Percentiles rank a stretch among this genome's conserved stretches.
Evolutionary conservation across 2,329 filamentous ascomycete species (phyloP).

Genomic region (Colletotrichum viniferum): DNA sequence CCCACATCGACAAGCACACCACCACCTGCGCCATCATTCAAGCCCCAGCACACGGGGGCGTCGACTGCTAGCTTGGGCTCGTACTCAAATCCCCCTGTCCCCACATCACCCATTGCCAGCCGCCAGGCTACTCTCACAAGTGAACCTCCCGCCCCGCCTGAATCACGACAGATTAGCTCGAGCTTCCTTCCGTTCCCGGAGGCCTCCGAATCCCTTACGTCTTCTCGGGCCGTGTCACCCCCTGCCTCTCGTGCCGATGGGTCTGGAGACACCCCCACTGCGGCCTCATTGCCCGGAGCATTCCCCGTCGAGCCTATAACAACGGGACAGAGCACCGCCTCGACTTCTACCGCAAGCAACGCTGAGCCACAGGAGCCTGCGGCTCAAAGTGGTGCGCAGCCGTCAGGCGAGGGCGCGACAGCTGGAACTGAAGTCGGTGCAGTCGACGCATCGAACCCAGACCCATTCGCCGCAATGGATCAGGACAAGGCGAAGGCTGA

Average conservation of each 20-base stretch:
- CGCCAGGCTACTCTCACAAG: slow-evolving; percentile 62
- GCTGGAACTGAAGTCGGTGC: not conserved
- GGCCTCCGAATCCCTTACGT: slow-evolving; percentile 71
- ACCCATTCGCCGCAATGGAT: slow-evolving; percentile 59
- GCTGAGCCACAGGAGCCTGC: slow-evolving; percentile 26
- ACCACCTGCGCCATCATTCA: slow-evolving; percentile 64
- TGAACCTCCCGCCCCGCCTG: slow-evolving; percentile 66
- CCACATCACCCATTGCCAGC: slow-evolving; percentile 65
- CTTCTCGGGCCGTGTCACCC: slow-evolving; percentile 79
- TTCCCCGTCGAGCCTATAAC: slow-evolving; percentile 41
- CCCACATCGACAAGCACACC: slow-evolving; percentile 47
- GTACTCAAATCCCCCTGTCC: slow-evolving; percentile 57
- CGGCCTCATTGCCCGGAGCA: slow-evolving; percentile 30
- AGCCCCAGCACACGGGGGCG: slow-evolving; percentile 62
- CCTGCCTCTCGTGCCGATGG: slow-evolving; percentile 63
- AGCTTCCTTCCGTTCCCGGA: slow-evolving; percentile 74
- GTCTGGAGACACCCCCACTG: slow-evolving; percentile 44
- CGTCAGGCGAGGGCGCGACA: slow-evolving; percentile 3
- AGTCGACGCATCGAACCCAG: slow-evolving; percentile 26
- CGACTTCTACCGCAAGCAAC: slow-evolving; percentile 36
- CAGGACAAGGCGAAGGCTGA: slow-evolving; percentile 74
- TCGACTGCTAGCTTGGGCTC: slow-evolving; percentile 58
- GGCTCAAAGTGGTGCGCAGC: slow-evolving; percentile 28
- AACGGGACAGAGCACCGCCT: slow-evolving; percentile 36
- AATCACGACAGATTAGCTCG: slow-evolving; percentile 79